Base-by-base conservation (phyloP, 2,329 filamentous ascomycete genomes). In the Botryotinia globosa region DNA sequence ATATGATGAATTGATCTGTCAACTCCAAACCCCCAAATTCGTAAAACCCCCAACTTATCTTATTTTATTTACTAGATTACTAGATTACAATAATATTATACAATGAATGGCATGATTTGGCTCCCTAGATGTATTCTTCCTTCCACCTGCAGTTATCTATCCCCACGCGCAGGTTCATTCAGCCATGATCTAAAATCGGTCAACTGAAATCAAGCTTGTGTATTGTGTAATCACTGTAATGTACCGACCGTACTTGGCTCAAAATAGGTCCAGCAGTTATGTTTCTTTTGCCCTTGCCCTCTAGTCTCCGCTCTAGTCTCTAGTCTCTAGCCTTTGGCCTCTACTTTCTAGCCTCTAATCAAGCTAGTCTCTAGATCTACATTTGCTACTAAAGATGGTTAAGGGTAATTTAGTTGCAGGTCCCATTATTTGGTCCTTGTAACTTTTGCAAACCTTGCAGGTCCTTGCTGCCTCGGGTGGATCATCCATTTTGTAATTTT, bases 381-480 rank as follows among this genome's bases (percentile, higher is more conserved):
- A 68, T 68, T 68, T 68, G 51, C 51, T 68, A 68, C 65, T 56
- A 48, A 25, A 68, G 65, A 56, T 68, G 48, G 65, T 68, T 68
- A 68, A 68, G 48, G 51, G 48, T 56, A 7, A 37, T 56, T 56
- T 68, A 42, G 48, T 56, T 71, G 56, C 69, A 72, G 37, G 34
- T 59, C 51, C 61, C 54, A 63, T 54, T 59, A 39, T 69, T 69
- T 62, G 72, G 73, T 72, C 64, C 74, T 73, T 72, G 71, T 51
- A 72, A 74, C 72, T 72, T 71, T 66, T 32, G 59, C 37, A 54
- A 68, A 68, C 65, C 48, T 56, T 68, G 65, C 65, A 68, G 48
- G 48, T 68, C 65, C 65, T 68, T 56, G 48, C 34, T 68, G 48
- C 65, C 65, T 68, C 65, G 65, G 65, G 74, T 74, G 76, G 75